Evolutionary conservation across 495 filamentous ascomycete genomes (phyloP).

Genomic region (Neurospora tetraspora): DNA sequence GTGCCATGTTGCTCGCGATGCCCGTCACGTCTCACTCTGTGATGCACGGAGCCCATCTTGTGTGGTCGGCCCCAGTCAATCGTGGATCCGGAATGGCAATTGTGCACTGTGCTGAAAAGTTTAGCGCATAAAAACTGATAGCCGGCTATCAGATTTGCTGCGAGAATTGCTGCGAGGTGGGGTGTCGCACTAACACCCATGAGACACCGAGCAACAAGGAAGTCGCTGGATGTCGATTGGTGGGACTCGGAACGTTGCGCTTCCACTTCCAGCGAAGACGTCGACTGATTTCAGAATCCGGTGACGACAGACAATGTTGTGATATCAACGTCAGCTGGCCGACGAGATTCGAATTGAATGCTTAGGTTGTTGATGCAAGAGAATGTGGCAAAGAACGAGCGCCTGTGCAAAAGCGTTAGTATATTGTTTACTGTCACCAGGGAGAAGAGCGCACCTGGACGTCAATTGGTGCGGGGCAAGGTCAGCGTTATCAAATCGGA

Average conservation of each 20-base stretch:
- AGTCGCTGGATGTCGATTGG: not conserved
- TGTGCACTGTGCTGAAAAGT: not conserved
- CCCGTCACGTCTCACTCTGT: not conserved
- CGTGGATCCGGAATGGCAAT: not conserved
- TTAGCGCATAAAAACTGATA: not conserved
- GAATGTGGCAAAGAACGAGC: not conserved
- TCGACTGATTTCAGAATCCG: not conserved
- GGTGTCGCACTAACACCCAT: not conserved
- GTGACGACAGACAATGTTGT: not conserved
- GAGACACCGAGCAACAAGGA: not conserved
- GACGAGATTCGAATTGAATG: not conserved
- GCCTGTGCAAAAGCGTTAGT: not conserved
- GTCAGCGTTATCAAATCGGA: not conserved
- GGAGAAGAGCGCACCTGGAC: not conserved
- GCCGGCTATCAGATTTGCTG: not conserved
- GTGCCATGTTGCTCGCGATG: not conserved
- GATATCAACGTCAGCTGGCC: not conserved
- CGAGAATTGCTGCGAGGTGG: not conserved
- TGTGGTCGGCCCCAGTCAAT: not conserved
- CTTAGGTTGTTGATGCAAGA: not conserved
- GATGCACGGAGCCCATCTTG: not conserved
- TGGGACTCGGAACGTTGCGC: too few relatives aligned
- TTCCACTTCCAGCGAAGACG: not conserved
- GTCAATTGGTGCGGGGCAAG: not conserved
- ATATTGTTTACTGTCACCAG: not conserved